A percentile compares a stretch with the other conserved stretches of the same genome.
Conservation (phyloP, 805 yeast genomes). For the Maudiozyma saulgeensis region DNA sequence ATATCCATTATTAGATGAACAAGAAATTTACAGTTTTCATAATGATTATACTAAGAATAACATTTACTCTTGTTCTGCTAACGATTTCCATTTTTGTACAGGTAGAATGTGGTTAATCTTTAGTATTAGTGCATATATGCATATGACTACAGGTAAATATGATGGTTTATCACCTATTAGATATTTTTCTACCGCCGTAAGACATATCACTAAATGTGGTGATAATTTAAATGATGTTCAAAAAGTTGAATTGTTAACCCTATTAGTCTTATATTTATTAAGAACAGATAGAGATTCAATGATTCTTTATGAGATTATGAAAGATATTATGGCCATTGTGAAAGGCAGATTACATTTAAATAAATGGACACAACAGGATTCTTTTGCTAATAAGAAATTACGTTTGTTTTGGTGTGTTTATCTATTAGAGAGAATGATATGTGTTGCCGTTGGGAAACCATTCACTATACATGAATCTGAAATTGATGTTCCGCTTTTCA, state of each 20-base stretch:
- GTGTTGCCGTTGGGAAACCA: constrained; percentile 54
- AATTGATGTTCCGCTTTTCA: constrained; percentile 43
- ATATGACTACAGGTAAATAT: constrained; percentile 47
- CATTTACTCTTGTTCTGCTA: constrained; percentile 28
- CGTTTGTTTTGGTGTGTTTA: constrained; percentile 59
- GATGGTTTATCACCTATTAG: constrained; percentile 45
- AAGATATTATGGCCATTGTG: constrained; percentile 38
- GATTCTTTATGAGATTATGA: constrained; percentile 42
- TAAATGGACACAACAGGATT: constrained; percentile 18
- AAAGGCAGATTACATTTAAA: constrained; percentile 16
- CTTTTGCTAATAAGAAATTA: constrained; percentile 32
- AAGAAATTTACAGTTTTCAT: constrained; percentile 42
- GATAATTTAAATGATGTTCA: constrained; percentile 33
- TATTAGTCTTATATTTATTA: constrained; percentile 45
- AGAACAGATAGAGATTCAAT: constrained; percentile 54
- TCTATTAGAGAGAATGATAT: constrained; percentile 48
- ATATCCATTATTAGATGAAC: constrained; percentile 47
- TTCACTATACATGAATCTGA: constrained; percentile 42
- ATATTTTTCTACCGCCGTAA: constrained; percentile 50
- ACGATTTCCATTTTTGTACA: constrained; percentile 40
- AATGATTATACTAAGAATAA: constrained; percentile 38
- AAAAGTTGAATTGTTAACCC: constrained; percentile 43
- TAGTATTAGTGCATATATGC: constrained; percentile 42
- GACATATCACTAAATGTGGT: constrained; percentile 43
- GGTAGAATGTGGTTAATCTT: constrained; percentile 49